Evolutionary conservation across 345 rosid genomes (phyloP).

Genomic region (Sapria himalayana): DNA sequence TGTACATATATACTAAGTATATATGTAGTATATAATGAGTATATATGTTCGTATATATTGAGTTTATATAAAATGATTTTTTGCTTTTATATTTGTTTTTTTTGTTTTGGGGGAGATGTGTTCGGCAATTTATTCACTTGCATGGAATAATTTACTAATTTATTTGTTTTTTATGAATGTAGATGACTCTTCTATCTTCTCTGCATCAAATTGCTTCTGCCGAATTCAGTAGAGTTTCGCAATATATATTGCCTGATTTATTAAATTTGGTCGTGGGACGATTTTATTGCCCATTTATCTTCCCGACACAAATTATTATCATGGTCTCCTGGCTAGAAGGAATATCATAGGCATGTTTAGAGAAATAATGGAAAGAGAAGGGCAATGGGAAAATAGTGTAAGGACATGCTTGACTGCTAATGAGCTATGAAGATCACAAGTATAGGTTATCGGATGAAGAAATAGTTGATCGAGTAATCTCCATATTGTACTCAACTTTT

Average conservation of each 20-base stretch:
- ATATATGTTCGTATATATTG: too few species aligned
- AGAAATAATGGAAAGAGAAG: constrained; percentile 36
- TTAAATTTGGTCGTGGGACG: constrained; percentile 57
- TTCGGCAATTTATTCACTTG: too few species aligned
- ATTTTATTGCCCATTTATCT: constrained; percentile 54
- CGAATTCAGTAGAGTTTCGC: constrained; percentile 17
- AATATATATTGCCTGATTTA: constrained; percentile 34
- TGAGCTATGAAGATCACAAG: constrained; percentile 29
- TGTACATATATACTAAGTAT: too few species aligned
- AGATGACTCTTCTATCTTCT: constrained; percentile 56
- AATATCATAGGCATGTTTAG: constrained; percentile 25
- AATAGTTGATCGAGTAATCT: constrained; percentile 66
- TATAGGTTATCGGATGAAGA: constrained; percentile 32
- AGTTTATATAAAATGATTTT: too few species aligned
- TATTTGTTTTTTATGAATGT: background rate
- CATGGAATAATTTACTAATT: too few species aligned
- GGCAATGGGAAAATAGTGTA: constrained; percentile 16
- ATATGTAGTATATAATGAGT: too few species aligned
- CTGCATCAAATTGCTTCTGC: constrained; percentile 30
- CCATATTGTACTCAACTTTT: constrained; percentile 58
- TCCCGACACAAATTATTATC: constrained; percentile 56
- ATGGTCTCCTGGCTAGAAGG: constrained; percentile 52
- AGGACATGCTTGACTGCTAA: constrained; percentile 52
- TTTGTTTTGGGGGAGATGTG: too few species aligned
- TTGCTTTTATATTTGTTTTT: too few species aligned